phyloP scores from a whole-genome alignment of 176 grass and related monocot species.

The Oryza rufipogon region DNA sequence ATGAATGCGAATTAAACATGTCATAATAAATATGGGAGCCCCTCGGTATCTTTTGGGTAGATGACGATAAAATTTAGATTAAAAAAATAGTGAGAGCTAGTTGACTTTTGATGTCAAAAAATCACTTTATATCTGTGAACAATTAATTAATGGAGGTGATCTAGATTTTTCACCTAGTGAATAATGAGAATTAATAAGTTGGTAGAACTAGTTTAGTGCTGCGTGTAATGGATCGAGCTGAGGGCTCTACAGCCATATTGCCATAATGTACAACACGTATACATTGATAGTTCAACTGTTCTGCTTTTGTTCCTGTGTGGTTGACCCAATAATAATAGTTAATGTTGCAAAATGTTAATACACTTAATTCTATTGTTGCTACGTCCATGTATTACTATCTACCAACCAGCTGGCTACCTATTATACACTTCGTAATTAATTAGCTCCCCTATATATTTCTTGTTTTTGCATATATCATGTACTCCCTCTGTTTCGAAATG shows the following conservation, averaged over 20 bases:
- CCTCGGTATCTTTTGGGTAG: too few species aligned
- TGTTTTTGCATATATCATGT: not conserved
- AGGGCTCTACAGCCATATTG: not conserved
- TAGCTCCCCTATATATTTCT: not conserved
- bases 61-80: too few species aligned
- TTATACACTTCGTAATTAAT: not conserved
- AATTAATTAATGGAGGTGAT: not conserved
- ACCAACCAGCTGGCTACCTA: not conserved
- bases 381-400: not conserved
- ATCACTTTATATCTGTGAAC: not conserved
- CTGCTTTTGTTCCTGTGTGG: not conserved
- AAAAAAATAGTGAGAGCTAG: not conserved
- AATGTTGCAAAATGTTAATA: not conserved
- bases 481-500: too few species aligned
- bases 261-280: not conserved
- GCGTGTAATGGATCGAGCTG: not conserved
- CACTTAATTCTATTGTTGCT: not conserved
- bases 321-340: not conserved
- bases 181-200: not conserved
- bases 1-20: too few species aligned
- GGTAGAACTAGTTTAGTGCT: not conserved
- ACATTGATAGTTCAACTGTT: not conserved
- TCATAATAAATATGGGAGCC: too few species aligned
- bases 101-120: not conserved
- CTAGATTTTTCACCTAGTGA: not conserved